phyloP scores from a whole-genome alignment of 192 early-diverging fungal genomes.

The Podila minutissima region DNA sequence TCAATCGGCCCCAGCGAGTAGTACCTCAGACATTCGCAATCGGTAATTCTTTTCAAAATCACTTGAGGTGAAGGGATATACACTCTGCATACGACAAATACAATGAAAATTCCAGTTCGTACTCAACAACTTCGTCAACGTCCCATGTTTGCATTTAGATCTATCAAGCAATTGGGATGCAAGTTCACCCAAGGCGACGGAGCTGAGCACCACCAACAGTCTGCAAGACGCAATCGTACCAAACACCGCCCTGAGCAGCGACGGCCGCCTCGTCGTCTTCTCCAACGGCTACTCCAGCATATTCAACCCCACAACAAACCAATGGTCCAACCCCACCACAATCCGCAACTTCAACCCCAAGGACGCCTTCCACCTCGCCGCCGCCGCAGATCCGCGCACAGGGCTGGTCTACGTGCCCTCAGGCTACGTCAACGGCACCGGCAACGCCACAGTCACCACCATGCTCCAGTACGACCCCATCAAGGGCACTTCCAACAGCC shows the following conservation, averaged over 20 bases:
- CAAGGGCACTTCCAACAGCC: background rate
- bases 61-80: too few species aligned
- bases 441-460: background rate
- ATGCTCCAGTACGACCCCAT: background rate
- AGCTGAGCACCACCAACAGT: background rate
- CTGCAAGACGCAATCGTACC: constrained; percentile 1
- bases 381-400: background rate
- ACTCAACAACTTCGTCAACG: too few species aligned
- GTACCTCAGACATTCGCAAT: background rate
- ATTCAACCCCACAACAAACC: background rate
- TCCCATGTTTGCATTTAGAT: background rate
- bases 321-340: background rate
- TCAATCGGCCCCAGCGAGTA: background rate
- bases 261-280: background rate
- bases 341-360: background rate
- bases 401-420: background rate
- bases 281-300: background rate
- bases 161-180: background rate
- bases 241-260: background rate
- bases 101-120: too few species aligned
- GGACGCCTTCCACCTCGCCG: background rate
- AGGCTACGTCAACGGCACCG: background rate
- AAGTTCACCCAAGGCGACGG: background rate
- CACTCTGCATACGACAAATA: too few species aligned
- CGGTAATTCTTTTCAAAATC: background rate